Evolutionary conservation across 108 stramenopile species (phyloP).

Genomic region (Conticribra guillardii): DNA sequence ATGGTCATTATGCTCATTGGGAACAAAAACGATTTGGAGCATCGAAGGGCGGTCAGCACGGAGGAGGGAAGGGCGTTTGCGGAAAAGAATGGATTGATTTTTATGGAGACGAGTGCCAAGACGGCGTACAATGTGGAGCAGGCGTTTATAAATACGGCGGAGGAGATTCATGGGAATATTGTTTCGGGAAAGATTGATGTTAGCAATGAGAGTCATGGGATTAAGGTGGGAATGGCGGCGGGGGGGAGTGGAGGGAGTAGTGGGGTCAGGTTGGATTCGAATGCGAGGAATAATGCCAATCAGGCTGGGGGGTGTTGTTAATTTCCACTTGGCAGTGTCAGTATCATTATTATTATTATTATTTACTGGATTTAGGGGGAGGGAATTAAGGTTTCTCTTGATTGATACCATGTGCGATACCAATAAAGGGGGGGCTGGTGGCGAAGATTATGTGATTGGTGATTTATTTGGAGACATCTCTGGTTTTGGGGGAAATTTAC

Average conservation of each 20-base stretch:
- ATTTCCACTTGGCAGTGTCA: too few species aligned
- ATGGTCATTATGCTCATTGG: conserved; percentile 99
- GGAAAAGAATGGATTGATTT: conserved; percentile 95
- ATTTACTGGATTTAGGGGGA: too few species aligned
- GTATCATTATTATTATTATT: too few species aligned
- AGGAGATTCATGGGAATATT: conserved; percentile 98
- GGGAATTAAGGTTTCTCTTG: too few species aligned
- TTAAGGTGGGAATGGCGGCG: conserved; percentile 92
- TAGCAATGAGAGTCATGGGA: conserved; percentile 95
- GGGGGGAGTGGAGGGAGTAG: conserved; percentile 31
- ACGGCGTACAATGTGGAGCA: conserved; percentile 97
- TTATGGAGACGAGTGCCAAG: conserved; percentile 98
- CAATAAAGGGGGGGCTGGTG: too few species aligned
- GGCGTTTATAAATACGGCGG: conserved; percentile 98
- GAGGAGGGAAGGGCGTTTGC: conserved; percentile 96
- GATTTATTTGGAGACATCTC: too few species aligned
- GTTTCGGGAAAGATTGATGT: conserved; percentile 96
- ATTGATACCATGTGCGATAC: too few species aligned
- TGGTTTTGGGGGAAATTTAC: too few species aligned
- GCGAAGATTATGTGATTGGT: too few species aligned
- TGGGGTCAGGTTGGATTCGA: conserved; percentile 29
- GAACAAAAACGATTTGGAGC: conserved; percentile 96
- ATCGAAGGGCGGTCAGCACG: conserved; percentile 86
- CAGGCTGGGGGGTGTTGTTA: conserved; percentile 52
- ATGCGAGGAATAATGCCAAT: conserved; percentile 4